Evolutionary conservation across 1,284 basidiomycete species (phyloP), one percentile per base, ranked within the genome.

Genomic region (Rhodotorula sp.): DNA sequence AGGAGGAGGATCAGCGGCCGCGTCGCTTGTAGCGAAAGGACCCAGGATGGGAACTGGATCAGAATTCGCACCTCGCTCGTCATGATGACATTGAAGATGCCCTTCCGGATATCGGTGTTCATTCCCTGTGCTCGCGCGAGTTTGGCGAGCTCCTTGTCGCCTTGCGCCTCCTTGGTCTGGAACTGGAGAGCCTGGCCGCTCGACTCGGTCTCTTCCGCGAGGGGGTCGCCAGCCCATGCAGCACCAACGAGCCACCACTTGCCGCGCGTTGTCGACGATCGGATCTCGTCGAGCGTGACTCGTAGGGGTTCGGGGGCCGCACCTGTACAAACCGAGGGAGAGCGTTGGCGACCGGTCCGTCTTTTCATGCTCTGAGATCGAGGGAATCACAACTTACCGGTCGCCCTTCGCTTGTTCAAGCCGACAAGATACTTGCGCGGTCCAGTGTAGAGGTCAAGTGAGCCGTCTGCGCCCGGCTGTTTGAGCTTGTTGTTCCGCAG

Each of bases 241-340:
- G 95, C 93, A 37, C 95, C 96, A 49, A 98, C 91, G 3, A 98
- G 84, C 96, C 96, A 99, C 96, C 96, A 99, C 82, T 95, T 96
- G 4, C 96, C 96, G 78, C 89, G 91, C 44, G 86, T 90, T 67
- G 91, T 88, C 0, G 93, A 90, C 1, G 88, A 87, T 69, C 87
- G 89, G 17, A 99, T 84, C 80, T 99, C 95, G n/a, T 86, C 83
- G 29, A 98, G 83, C 0, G 88, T 87, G 1, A 95, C 87, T 2
- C 92, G 89, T 14, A 96, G 84, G 0, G 93, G 88, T 66, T 96
- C 94, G 74, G 91, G 87, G 12, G 65, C 69, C 10, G 70, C 70
- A 20, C 67, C 72, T 75, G 63, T 8, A 42, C 37, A 2, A 3
- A 59, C 8, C 14, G 42, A 44, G 26, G 53, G 55, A 3, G n/a